These are phyloP conservation scores for Talaromyces sp. DNA, from an alignment of 2,329 filamentous ascomycete species.

Conservation along the genomic window DNA sequence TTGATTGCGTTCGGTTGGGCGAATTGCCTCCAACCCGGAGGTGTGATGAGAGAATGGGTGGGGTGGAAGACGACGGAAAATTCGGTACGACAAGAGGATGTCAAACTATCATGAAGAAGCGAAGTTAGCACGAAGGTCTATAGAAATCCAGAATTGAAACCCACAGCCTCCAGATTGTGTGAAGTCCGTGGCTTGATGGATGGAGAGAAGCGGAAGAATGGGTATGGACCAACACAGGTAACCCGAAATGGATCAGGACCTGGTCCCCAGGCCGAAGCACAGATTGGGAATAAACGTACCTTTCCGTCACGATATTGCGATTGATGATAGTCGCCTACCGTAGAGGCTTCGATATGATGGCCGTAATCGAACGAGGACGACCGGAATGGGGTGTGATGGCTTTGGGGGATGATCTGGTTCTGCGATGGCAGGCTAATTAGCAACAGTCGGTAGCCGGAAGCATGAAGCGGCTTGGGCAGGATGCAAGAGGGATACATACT, in stretches of 20 bases:
- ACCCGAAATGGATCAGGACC: slow-evolving; percentile 10
- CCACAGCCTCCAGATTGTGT: background rate
- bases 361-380: slow-evolving; percentile 19
- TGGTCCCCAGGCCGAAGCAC: slow-evolving; percentile 28
- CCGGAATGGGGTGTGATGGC: slow-evolving; percentile 24
- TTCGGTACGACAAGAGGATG: slow-evolving; percentile 8
- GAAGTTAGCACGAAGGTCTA: background rate
- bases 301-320: slow-evolving; percentile 23
- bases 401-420: slow-evolving; percentile 32
- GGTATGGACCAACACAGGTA: background rate
- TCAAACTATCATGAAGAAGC: background rate
- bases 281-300: slow-evolving; percentile 30
- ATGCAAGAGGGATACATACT: slow-evolving; percentile 3
- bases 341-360: slow-evolving; percentile 14
- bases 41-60: slow-evolving; percentile 20
- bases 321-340: slow-evolving; percentile 29
- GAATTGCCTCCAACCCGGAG: slow-evolving; percentile 14
- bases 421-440: slow-evolving; percentile 27
- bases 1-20: slow-evolving; percentile 26
- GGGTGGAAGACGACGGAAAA: slow-evolving; percentile 35
- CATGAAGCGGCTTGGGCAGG: slow-evolving; percentile 15
- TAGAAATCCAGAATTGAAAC: background rate
- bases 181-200: background rate
- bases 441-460: slow-evolving; percentile 11
- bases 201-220: background rate